Evolutionary conservation across 208 protist species (phyloP).

Genomic region (Trypanosoma lewisi): DNA sequence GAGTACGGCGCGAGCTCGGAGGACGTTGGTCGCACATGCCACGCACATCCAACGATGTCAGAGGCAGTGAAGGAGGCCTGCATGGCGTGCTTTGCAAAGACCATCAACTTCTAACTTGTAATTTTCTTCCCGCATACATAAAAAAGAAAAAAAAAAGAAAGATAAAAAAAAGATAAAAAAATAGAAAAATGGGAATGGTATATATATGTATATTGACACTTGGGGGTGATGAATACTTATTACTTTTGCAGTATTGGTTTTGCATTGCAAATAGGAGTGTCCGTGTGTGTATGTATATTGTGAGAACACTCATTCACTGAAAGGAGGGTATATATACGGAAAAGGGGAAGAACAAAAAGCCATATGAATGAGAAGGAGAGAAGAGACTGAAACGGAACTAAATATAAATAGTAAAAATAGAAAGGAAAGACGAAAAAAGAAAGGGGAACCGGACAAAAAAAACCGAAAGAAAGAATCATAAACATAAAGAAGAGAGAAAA

Average conservation of each 20-base stretch:
- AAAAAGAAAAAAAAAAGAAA: not conserved
- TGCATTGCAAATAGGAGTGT: too few species aligned
- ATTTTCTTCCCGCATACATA: not conserved
- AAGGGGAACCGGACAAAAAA: not conserved
- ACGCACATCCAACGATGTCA: constrained; percentile 98
- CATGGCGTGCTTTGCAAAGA: constrained; percentile 94
- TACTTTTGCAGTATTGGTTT: too few species aligned
- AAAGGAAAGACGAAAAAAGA: not conserved
- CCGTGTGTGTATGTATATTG: too few species aligned
- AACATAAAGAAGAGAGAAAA: too few species aligned
- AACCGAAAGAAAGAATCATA: too few species aligned
- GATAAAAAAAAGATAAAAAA: too few species aligned
- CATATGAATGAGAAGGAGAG: not conserved
- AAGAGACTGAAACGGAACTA: too few species aligned
- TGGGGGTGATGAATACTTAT: too few species aligned
- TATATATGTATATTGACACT: too few species aligned
- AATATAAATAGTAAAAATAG: not conserved
- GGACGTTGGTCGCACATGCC: constrained; percentile 98
- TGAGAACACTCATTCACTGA: too few species aligned
- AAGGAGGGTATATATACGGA: too few species aligned
- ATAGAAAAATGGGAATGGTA: too few species aligned
- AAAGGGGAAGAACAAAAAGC: constrained; percentile 9
- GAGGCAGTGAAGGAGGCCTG: constrained; percentile 99
- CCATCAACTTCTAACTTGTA: constrained; percentile 96
- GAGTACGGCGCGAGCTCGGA: constrained; percentile 98